Percentiles rank a stretch among this genome's conserved stretches.
Evolutionary conservation across 345 rosid genomes (phyloP).

Genomic region (Moricandia moricandioides): DNA sequence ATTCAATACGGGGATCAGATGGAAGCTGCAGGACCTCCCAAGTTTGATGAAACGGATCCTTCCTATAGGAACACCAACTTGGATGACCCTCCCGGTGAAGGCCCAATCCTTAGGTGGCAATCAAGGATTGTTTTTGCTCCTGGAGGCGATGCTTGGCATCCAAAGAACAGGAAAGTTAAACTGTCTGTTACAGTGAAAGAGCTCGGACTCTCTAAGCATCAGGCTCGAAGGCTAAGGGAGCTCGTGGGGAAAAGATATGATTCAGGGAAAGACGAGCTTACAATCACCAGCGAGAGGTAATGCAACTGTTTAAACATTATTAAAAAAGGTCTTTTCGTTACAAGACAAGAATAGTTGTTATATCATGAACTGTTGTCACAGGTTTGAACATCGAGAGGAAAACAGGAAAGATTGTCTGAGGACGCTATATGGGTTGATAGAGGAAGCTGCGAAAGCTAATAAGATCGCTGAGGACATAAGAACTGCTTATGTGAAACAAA

Average conservation of each 20-base stretch:
- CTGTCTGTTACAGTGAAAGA: slow-evolving; percentile 91
- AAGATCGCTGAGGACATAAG: slow-evolving; percentile 73
- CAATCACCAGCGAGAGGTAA: slow-evolving; percentile 95
- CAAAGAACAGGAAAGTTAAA: slow-evolving; percentile 91
- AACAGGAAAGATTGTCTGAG: slow-evolving; percentile 92
- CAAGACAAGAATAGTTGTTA: slow-evolving; percentile 1
- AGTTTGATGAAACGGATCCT: slow-evolving; percentile 53
- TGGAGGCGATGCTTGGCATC: slow-evolving; percentile 99
- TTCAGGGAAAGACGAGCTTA: slow-evolving; percentile 94
- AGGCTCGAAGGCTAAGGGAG: slow-evolving; percentile 67
- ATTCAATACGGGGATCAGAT: slow-evolving; percentile 55
- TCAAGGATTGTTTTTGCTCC: slow-evolving; percentile 86
- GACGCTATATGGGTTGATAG: slow-evolving; percentile 70
- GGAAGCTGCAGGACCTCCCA: slow-evolving; percentile 63
- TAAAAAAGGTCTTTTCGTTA: neutral
- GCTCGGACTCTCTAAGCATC: slow-evolving; percentile 86
- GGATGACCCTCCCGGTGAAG: slow-evolving; percentile 89
- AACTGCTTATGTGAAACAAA: slow-evolving; percentile 64
- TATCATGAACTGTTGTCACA: slow-evolving; percentile 36
- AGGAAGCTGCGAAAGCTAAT: slow-evolving; percentile 83
- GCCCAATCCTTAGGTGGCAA: slow-evolving; percentile 89
- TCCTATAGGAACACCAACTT: slow-evolving; percentile 48
- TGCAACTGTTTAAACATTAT: neutral
- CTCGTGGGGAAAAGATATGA: slow-evolving; percentile 87
- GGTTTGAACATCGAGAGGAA: slow-evolving; percentile 95